phyloP scores from a whole-genome alignment of 2,329 filamentous ascomycete genomes.

The Purpureocillium lavendulum region DNA sequence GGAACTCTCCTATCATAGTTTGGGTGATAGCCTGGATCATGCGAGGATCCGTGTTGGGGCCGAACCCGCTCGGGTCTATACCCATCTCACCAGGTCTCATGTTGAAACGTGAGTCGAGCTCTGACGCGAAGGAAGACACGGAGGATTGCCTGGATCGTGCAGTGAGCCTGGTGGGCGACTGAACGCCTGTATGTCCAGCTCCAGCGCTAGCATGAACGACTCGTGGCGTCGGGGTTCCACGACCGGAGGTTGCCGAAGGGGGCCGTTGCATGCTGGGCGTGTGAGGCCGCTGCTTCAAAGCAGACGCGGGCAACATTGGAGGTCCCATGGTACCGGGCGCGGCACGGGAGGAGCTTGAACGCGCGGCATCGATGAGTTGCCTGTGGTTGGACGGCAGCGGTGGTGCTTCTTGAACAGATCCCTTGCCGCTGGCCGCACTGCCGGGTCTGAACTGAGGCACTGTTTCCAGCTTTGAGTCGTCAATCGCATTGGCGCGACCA shows the following conservation, averaged over 20 bases:
- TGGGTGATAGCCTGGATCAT: constrained; percentile 99
- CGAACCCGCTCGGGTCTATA: constrained; percentile 50
- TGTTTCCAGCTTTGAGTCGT: constrained; percentile 29
- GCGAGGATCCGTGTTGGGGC: constrained; percentile 74
- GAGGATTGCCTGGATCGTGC: constrained; percentile 55
- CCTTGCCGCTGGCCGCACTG: constrained; percentile 61
- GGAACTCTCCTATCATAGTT: constrained; percentile 97
- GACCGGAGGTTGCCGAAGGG: constrained; percentile 36
- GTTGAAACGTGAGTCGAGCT: constrained; percentile 87
- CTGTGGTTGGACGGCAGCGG: constrained; percentile 78
- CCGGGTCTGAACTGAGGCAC: constrained; percentile 47
- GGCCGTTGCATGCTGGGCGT: constrained; percentile 49
- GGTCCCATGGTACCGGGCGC: constrained; percentile 63
- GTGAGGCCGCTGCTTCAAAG: constrained; percentile 46
- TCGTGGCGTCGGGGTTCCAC: constrained; percentile 51
- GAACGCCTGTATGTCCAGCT: constrained; percentile 36
- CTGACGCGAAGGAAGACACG: constrained; percentile 89
- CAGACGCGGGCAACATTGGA: constrained; percentile 74
- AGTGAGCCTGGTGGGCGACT: constrained; percentile 36
- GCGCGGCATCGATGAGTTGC: constrained; percentile 75
- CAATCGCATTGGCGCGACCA: constrained; percentile 26
- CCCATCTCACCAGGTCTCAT: constrained; percentile 50
- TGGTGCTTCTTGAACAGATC: constrained; percentile 40
- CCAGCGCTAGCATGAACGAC: constrained; percentile 35
- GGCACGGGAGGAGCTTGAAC: constrained; percentile 44